Evolutionary conservation across 2,329 filamentous ascomycete species (phyloP), one percentile per base, ranked within the genome.

Genomic region (Venturiaceae sp.): DNA sequence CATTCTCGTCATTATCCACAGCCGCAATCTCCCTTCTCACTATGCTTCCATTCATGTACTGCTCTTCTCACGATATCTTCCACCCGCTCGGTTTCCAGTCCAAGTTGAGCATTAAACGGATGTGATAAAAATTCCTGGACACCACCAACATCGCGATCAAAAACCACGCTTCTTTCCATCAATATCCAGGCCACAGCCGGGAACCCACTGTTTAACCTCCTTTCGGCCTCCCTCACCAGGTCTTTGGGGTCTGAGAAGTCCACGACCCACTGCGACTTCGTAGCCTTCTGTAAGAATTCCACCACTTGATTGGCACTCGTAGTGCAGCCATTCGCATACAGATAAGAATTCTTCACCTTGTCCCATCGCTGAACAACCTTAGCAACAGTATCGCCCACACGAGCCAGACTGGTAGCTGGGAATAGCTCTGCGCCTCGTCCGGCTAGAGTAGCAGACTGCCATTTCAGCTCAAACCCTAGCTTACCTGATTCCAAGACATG

Each of bases 131-230:
- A 61, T 34, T 62, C 64, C 69, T 69, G 71, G 55, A 71, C 66
- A n/a, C 65, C 64, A 7, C 66, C 68, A 16, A 71, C 67, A 21
- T 71, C 63, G 3, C 69, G 69, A 66, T 65, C 68, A 4, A 71
- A 65, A 3, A 66, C 67, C 2, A 71, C 69, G 1, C 68, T 65
- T 54, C 70, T 68, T 52, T 71, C 69, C 11, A 59, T 61, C 11
- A 50, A 19, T 19, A 23, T 11, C 44, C 44, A 50, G 11, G 14
- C 44, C 13, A 19, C 44, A 50, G 11, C 44, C 9, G 44, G 44
- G 11, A 14, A 50, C 44, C 44, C 44, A 13, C 44, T 14, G 11
- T 50, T 19, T 11, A 50, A 23, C 44, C 13, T 50, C 13, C 21
- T 50, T 14, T 19, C 21, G 9, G 44, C 44, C 21, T 14, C 13